Evolutionary conservation across 2,329 filamentous ascomycete species (phyloP).

Genomic region (Sarocladium oryzae): DNA sequence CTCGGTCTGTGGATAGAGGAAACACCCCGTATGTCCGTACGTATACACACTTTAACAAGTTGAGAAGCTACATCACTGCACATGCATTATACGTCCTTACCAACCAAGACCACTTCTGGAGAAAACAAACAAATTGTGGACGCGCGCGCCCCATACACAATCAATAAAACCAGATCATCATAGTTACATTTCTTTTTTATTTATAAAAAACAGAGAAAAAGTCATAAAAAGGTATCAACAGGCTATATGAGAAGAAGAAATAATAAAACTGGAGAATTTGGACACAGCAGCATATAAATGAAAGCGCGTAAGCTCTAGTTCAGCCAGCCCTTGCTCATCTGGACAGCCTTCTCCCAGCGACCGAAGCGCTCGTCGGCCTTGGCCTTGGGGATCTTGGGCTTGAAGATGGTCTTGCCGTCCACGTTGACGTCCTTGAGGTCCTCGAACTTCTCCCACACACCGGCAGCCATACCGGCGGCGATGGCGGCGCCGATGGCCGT

Average conservation of each 20-base stretch:
- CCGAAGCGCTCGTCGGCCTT: conserved; percentile 58
- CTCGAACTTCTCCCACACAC: conserved; percentile 66
- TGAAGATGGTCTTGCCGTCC: conserved; percentile 62
- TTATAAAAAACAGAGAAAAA: too few relatives aligned
- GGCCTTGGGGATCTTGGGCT: conserved; percentile 54
- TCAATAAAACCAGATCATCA: neutral
- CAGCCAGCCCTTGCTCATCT: conserved; percentile 71
- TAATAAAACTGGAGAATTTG: neutral
- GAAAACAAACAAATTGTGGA: neutral
- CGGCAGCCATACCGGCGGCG: conserved; percentile 71
- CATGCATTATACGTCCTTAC: too few relatives aligned
- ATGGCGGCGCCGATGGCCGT: conserved; percentile 77
- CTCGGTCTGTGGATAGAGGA: too few relatives aligned
- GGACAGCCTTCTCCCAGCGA: conserved; percentile 69
- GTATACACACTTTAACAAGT: too few relatives aligned
- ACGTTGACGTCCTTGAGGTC: conserved; percentile 67
- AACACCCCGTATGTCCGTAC: too few relatives aligned
- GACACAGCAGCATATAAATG: neutral
- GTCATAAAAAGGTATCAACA: conserved; percentile 8
- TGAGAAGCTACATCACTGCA: too few relatives aligned
- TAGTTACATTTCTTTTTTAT: too few relatives aligned
- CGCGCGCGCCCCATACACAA: neutral
- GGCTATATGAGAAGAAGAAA: neutral
- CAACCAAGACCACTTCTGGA: too few relatives aligned
- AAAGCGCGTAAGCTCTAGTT: neutral